phyloP scores from a whole-genome alignment of 2,329 filamentous ascomycete species.

The Hypoxylon sp. region DNA sequence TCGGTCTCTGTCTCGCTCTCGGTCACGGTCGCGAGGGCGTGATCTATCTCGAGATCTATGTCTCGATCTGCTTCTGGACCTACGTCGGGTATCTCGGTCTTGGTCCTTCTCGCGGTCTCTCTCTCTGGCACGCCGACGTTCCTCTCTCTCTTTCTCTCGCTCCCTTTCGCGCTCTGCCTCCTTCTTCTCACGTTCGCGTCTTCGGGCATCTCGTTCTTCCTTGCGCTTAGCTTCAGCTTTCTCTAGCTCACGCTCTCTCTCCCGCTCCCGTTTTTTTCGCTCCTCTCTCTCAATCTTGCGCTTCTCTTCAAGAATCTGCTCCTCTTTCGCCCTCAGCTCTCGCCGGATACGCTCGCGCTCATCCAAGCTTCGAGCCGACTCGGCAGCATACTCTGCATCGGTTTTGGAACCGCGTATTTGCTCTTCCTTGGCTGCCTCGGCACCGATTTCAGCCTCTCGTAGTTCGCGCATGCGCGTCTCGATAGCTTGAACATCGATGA shows the following conservation, averaged over 20 bases:
- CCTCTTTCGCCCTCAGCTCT: constrained; percentile 71
- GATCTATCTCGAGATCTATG: constrained; percentile 53
- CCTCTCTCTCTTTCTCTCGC: constrained; percentile 69
- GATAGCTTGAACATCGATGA: constrained; percentile 78
- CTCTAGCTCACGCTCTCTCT: constrained; percentile 65
- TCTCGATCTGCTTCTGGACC: constrained; percentile 55
- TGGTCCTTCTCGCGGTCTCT: constrained; percentile 51
- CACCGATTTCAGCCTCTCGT: constrained; percentile 76
- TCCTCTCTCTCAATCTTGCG: constrained; percentile 71
- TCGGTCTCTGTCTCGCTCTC: constrained; percentile 55
- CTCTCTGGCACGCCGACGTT: constrained; percentile 64
- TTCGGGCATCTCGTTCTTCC: constrained; percentile 66
- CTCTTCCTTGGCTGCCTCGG: constrained; percentile 77
- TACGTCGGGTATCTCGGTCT: constrained; percentile 52
- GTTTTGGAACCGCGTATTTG: constrained; percentile 76
- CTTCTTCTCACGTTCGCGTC: constrained; percentile 59
- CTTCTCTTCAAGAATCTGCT: constrained; percentile 74
- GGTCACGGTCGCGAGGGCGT: constrained; percentile 53
- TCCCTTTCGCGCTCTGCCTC: constrained; percentile 58
- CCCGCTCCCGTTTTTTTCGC: constrained; percentile 65
- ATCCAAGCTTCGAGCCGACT: constrained; percentile 72
- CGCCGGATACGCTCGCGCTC: constrained; percentile 74
- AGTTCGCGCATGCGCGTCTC: constrained; percentile 79
- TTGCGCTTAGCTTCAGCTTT: constrained; percentile 66
- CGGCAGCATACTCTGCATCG: constrained; percentile 79